Base-by-base conservation (phyloP, 2,329 filamentous ascomycete genomes). In the Cladosporium sp. region DNA sequence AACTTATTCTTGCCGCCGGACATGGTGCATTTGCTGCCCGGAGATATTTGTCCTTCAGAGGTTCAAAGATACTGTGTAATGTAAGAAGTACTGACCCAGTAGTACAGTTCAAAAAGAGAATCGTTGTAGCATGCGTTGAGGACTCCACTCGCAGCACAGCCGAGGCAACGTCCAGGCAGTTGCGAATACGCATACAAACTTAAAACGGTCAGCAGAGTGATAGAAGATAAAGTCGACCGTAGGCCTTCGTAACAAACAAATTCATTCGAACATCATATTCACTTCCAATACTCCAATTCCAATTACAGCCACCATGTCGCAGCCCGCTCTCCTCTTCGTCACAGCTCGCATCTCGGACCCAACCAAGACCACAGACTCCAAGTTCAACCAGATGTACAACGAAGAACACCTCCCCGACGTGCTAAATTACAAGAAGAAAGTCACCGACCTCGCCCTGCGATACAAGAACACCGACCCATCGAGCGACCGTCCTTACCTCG, bases 381-480 rank as follows among this genome's bases (percentile, higher is more conserved):
- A 57, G 18, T 64, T 26, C 52, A 64, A 69, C 29, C 44, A 58
- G 8, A 66, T 65, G 49, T 69, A 67, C 67, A 65, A 67, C 58
- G 57, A 66, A 21, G 64, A 57, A 28, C 66, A 66, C 40, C 35
- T 66, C 21, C 66, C 66, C n/a, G 44, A 63, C 60, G 33, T 67
- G 2, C 63, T 69, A 7, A 56, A 53, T 31, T 31, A 33, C 55
- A 44, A 61, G 5, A 21, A 33, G 11, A 50, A 61, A 26, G n/a
- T 67, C 26, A 62, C 59, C 11, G 62, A 64, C 14, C 44, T 71
- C 10, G 67, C 66, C 11, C 16, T 69, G 5, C 69, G 67, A 33
- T 69, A 70, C 53, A 65, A 67, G 49, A 68, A 70, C 63, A 53
- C 12, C 50, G 57, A 69, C 29, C 56, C 58, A 14, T 64, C 63